Evolutionary conservation across 2,329 filamentous ascomycete genomes (phyloP).

Genomic region (Talaromyces sp.): DNA sequence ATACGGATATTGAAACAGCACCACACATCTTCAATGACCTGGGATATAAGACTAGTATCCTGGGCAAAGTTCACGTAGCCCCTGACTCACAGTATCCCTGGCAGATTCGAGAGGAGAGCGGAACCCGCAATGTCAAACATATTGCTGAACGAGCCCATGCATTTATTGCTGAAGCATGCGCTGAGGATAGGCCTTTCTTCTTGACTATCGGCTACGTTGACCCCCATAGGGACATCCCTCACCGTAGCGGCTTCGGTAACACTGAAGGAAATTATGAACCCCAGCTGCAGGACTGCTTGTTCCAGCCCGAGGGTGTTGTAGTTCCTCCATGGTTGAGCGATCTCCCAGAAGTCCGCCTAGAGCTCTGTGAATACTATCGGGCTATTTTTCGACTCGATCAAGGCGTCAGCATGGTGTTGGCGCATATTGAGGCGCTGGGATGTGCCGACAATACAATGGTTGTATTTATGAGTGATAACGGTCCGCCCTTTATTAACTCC

Average conservation of each 20-base stretch:
- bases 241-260: constrained; percentile 46
- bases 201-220: constrained; percentile 49
- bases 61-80: constrained; percentile 51
- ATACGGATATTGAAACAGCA: constrained; percentile 43
- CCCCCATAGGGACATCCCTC: constrained; percentile 44
- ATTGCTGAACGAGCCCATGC: constrained; percentile 37
- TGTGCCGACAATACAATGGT: constrained; percentile 37
- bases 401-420: too few species aligned
- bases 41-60: constrained; percentile 47
- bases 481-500: constrained; percentile 51
- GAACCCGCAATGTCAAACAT: constrained; percentile 41
- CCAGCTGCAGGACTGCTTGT: constrained; percentile 17
- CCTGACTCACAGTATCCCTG: constrained; percentile 43
- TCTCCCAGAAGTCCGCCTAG: constrained; percentile 38
- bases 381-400: constrained; percentile 28
- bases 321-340: constrained; percentile 43
- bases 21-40: constrained; percentile 38
- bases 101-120: constrained; percentile 39
- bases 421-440: too few species aligned
- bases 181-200: constrained; percentile 38
- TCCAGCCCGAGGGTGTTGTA: constrained; percentile 30
- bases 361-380: constrained; percentile 45
- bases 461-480: constrained; percentile 50
- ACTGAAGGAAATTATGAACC: constrained; percentile 28
- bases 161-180: constrained; percentile 39